Base-by-base conservation (phyloP, 371 early-diverging fungal species). In the Mortierella sp. region DNA sequence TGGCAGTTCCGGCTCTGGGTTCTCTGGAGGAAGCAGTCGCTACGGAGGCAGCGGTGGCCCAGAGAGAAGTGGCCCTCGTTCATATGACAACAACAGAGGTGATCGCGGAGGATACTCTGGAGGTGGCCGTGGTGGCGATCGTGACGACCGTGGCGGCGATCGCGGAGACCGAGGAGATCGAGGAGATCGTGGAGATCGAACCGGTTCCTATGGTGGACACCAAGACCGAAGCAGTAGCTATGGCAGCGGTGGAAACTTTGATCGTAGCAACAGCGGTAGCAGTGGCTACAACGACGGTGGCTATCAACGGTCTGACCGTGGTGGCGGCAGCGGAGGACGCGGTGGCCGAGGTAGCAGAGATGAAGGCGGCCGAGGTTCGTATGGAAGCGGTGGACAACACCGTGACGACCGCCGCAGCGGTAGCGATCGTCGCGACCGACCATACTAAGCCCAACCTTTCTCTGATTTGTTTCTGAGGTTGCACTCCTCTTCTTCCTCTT, bases 1-100 rank as follows among this genome's bases (percentile, higher is more conserved):
- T 52, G 89, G 88, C 29, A 85, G 84, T 55, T 76, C 71, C 23
- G 53, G 59, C 29, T 73, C 82, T 19, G 71, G 72, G 28, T 53
- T 67, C 29, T 73, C 82, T 19, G 71, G 72, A 43, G 58, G 70
- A 55, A 37, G 80, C 53, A 29, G 67, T 14, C 67, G 65, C 44
- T 70, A 62, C 37, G 72, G 68, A 64, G 67, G 68, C 60, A 70
- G 75, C 63, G 81, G 70, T 19, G 68, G 53, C 9, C 23, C 19
- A 16, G 23, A 61, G 30, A 57, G 71, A 55, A 71, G 76, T 56
- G 53, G 69, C 18, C 63, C 72, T 7, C 72, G 72, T 21, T 50
- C 68, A 23, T 71, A 75, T 53, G 77, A 67, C 37, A 37, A 37
- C 15, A 53, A 63, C 45, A 66, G 82, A 44, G 75, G 66, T 11